Base-by-base conservation (phyloP, 192 early-diverging fungal genomes). In the Backusella australiensis region DNA sequence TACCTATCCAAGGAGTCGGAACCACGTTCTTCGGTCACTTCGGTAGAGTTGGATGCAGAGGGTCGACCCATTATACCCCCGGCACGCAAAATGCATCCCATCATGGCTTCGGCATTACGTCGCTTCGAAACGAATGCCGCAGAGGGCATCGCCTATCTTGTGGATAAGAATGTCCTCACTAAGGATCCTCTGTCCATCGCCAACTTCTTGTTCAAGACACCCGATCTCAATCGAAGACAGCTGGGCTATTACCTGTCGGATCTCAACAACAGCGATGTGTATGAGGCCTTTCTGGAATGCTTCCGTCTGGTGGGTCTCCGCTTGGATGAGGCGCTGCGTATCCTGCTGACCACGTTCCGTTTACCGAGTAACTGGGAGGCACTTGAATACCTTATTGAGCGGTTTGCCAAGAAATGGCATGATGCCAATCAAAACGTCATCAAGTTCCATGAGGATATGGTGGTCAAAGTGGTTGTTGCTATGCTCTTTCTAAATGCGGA, bases 331-430 rank as follows among this genome's bases (percentile, higher is more conserved):
- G 83, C 90, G 0, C 73, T 92, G 4, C 83, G 91, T 26, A 81
- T 90, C 34, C 74, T 92, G 23, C 70, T 92, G 0, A 77, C 81
- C 4, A 83, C 87, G 0, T 83, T 92, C 15, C 76, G 84, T 36
- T 71, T 92, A 11, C 91, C 91, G 3, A 82, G 88, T 29, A 82
- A 83, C 39, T 81, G 68, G 70, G 81, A 65, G 6, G 42, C 74
- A 0, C 84, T 92, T 8, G 84, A 88, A 21, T 82, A 85, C 76
- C 38, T 92, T 1, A 70, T 92, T 32, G 87, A 90, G 21, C 80
- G 84, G 35, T 92, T 92, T 75, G 87, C 91, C 0, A 85, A 85
- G 63, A 85, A 86, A 21, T 92, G 91, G 91, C 85, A 89, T 63
- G 80, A 85, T 44, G 82, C 83, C n/a, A 92, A 92, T 72, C 85